A percentile compares a stretch with the other conserved stretches of the same genome.
phyloP scores from a whole-genome alignment of 768 basidiomycete genomes.

The Lanmaoa pseudosensibilis region DNA sequence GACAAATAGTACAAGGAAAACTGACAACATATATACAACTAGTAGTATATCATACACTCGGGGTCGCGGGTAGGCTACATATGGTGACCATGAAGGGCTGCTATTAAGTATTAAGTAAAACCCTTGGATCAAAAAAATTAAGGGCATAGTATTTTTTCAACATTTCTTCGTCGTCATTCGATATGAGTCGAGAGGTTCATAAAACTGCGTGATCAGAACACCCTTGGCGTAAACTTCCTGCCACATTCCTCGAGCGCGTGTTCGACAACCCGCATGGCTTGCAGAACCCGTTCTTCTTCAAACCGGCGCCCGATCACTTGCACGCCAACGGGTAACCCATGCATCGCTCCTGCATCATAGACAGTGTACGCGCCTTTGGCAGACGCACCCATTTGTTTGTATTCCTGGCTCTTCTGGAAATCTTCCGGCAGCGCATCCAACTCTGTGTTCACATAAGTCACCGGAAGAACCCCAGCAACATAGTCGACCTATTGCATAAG shows the following conservation, averaged over 20 bases:
- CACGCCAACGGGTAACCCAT: conserved; percentile 66
- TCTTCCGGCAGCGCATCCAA: conserved; percentile 39
- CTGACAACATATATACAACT: too few species aligned
- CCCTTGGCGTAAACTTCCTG: conserved; percentile 22
- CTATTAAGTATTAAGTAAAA: too few species aligned
- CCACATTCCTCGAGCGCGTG: conserved; percentile 24
- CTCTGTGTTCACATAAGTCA: conserved; percentile 49
- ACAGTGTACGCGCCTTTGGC: conserved; percentile 49
- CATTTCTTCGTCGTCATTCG: neutral
- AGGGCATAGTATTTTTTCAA: neutral
- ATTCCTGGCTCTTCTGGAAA: conserved; percentile 28
- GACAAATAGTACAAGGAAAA: too few species aligned
- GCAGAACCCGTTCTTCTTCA: conserved; percentile 73
- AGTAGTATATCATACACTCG: too few species aligned
- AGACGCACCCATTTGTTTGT: conserved; percentile 40
- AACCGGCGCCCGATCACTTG: conserved; percentile 62
- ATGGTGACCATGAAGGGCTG: neutral
- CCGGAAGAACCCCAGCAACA: conserved; percentile 58
- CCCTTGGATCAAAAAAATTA: too few species aligned
- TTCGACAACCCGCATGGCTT: conserved; percentile 65
- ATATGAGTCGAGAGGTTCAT: neutral
- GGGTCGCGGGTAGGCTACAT: too few species aligned
- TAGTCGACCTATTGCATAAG: conserved; percentile 46
- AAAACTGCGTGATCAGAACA: conserved; percentile 15
- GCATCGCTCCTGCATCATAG: conserved; percentile 63